Base-by-base conservation (phyloP, 106 monocot genomes). In the Xerophyta viscosa region DNA sequence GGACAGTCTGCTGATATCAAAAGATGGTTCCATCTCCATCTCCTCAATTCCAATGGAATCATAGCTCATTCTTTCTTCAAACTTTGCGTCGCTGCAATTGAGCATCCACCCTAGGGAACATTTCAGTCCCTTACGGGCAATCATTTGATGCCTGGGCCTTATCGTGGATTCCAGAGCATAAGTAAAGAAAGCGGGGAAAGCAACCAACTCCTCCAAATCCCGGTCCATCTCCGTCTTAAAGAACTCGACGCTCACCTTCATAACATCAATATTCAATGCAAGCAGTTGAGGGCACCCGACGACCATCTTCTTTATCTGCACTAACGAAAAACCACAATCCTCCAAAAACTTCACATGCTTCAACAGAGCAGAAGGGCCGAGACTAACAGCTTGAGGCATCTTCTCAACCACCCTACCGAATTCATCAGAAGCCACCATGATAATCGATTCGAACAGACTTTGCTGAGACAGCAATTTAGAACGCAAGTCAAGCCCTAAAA, bases 91-190 rank as follows among this genome's bases (percentile, higher is more conserved):
- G 0, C 56, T 46, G 57, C 96, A 98, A 64, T 82, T 86, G 10
- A 98, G 89, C 31, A 98, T 58, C 96, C 86, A 98, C 57, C 64
- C 79, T n/a, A 98, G 57, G 28, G 96, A 98, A 63, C 96, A 98
- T 25, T 82, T 82, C 39, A 98, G 57, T 2, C 74, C 82, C 57
- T 75, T 98, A 52, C 68, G 63, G 3, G 66, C 33, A 29, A 86
- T 75, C 48, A 80, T 71, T 69, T 53, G 26, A 69, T 98, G 59
- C 57, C 96, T 76, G 3, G 89, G 89, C 58, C 69, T 78, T 37
- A 98, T 58, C 1, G 76, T 90, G n/a, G 89, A 79, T 42, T 98
- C 96, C 6, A 98, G 68, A 24, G 85, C 68, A 37, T 98, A 98
- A 0, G 90, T 90, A 58, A 98, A 98, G 74, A 86, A 98, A 20